Conservation (phyloP, 495 filamentous ascomycete species). For the Neurospora pannonica region DNA sequence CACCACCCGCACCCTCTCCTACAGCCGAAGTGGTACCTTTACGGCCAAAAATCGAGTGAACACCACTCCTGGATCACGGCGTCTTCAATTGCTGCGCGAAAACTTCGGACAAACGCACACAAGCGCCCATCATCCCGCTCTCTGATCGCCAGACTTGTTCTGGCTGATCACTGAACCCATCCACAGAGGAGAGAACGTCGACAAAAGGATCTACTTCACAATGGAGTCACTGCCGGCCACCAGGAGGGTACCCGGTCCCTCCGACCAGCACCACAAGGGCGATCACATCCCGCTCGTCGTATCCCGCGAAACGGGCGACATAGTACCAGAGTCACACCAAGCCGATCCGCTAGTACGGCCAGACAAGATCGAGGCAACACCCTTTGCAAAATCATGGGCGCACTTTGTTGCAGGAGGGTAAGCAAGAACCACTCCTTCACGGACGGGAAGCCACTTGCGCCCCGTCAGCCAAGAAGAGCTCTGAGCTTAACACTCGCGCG, state of each 20-base stretch:
- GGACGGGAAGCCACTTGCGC: not conserved
- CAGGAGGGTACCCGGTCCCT: conserved; percentile 12
- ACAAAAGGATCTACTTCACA: not conserved
- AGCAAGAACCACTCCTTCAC: conserved; percentile 13
- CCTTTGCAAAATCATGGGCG: conserved; percentile 71
- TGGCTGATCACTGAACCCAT: not conserved
- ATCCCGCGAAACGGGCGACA: conserved; percentile 54
- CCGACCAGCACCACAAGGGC: conserved; percentile 5
- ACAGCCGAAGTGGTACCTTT: not conserved
- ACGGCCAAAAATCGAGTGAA: not conserved
- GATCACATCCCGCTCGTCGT: conserved; percentile 35
- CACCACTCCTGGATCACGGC: not conserved
- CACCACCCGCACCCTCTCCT: not conserved
- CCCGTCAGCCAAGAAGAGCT: not conserved
- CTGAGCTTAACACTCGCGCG: not conserved
- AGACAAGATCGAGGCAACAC: conserved; percentile 24
- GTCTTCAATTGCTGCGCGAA: not conserved
- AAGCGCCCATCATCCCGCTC: not conserved
- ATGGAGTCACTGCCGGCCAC: conserved; percentile 18
- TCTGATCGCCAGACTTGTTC: not conserved
- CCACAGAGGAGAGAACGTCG: not conserved
- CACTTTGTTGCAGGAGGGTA: conserved; percentile 87
- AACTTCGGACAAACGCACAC: not conserved
- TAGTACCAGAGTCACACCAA: conserved; percentile 33
- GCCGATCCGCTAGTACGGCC: conserved; percentile 23